phyloP scores from a whole-genome alignment of 192 early-diverging fungal genomes.

The Entomortierella lignicola region DNA sequence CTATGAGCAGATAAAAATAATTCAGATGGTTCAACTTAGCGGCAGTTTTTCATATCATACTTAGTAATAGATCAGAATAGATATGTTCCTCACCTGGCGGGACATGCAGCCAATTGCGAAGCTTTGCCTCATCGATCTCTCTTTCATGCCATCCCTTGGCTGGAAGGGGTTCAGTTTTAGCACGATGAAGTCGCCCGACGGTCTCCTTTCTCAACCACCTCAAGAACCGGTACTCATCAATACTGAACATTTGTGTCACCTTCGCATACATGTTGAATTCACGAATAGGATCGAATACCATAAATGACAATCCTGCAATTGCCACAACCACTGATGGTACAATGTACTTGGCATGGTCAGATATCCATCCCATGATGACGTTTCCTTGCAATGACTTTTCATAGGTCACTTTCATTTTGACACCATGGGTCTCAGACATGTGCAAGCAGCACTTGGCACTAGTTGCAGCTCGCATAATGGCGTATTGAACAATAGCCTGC shows the following conservation, averaged over 20 bases:
- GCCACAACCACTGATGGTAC: slow-evolving; percentile 47
- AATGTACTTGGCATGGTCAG: slow-evolving; percentile 29
- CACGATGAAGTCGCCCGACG: slow-evolving; percentile 53
- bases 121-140: slow-evolving; percentile 62
- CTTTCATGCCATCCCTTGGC: slow-evolving; percentile 65
- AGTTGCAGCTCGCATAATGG: slow-evolving; percentile 81
- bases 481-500: slow-evolving; percentile 84
- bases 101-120: slow-evolving; percentile 68
- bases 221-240: slow-evolving; percentile 68
- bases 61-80: too few relatives aligned
- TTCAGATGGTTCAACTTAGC: too few relatives aligned
- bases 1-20: slow-evolving; percentile 38
- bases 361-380: slow-evolving; percentile 39
- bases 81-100: slow-evolving; percentile 57
- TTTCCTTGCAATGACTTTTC: slow-evolving; percentile 61
- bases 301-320: slow-evolving; percentile 83
- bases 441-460: slow-evolving; percentile 93
- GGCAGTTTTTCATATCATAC: too few relatives aligned
- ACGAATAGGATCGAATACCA: slow-evolving; percentile 92
- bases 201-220: slow-evolving; percentile 70
- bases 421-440: slow-evolving; percentile 75
- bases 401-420: slow-evolving; percentile 72
- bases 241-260: slow-evolving; percentile 84
- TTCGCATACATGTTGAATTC: slow-evolving; percentile 90
- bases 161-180: slow-evolving; percentile 27